Base-by-base conservation (phyloP, 176 grass and related monocot species). In the Microstegium vimineum region DNA sequence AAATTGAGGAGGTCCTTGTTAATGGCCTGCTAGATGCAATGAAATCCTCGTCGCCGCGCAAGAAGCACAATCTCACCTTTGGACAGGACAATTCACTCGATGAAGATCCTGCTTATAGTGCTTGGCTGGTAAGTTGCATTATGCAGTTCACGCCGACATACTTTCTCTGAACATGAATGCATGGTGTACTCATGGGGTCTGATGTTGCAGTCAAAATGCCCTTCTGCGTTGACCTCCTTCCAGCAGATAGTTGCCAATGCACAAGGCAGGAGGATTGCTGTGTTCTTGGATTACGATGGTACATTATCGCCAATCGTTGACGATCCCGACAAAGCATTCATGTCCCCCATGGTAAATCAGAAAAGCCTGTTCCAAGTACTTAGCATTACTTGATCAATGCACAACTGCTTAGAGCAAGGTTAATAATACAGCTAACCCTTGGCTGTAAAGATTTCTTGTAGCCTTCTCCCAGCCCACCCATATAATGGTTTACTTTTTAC, bases 241-340 rank as follows among this genome's bases (percentile, higher is more conserved):
- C 81, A 88, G 36, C 84, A 90, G 81, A 97, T 97, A 62, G 81
- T 89, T 37, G 69, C 74, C 20, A 52, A 82, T 38, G 82, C 91
- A 62, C 90, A 94, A 63, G 91, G 89, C 20, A 87, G 85, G 62
- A 92, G 86, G 86, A 86, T 97, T 32, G 91, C 91, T 6, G 71
- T 97, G 32, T 97, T 97, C 84, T 81, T 97, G 43, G 94, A 97
- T 59, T 97, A 97, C 1, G 94, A 97, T 3, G 94, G 94, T 26
- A 97, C 94, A 6, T 68, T 97, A 33, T 94, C 94, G 9, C 86
- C 87, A 22, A 97, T 97, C 15, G 91, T 97, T n/a, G 89, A 97
- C 9, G 91, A 97, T 62, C 94, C 94, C 2, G 91, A 97, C 59
- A 93, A 88, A 84, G 94, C 94, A 3, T 74, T 90, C 54, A 94